Conservation (phyloP, 139 green algal genomes). For the Asterochloris erici region DNA sequence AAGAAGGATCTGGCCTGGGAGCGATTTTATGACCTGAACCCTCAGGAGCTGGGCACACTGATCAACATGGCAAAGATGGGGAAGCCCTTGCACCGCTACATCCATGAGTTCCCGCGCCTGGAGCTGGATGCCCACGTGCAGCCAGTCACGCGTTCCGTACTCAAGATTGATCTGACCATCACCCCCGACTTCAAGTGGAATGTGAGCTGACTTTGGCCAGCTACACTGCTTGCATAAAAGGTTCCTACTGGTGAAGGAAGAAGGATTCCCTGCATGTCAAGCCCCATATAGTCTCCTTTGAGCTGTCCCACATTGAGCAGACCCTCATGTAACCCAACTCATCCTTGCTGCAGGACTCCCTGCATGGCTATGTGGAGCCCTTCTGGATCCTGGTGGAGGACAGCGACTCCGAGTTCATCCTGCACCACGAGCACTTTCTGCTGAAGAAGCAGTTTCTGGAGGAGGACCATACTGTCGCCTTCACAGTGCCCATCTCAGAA, state of each 20-base stretch:
- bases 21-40: conserved; percentile 92
- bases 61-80: conserved; percentile 93
- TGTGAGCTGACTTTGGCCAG: conserved; percentile 30
- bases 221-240: neutral
- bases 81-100: conserved; percentile 89
- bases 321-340: no score
- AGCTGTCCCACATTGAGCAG: no score
- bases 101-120: conserved; percentile 94
- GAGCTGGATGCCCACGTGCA: conserved; percentile 93
- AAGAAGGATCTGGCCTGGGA: conserved; percentile 96
- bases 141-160: conserved; percentile 88
- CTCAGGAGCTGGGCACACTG: conserved; percentile 89
- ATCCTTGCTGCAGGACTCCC: conserved; percentile 55
- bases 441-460: conserved; percentile 77
- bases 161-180: conserved; percentile 96
- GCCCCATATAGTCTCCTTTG: no score
- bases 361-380: conserved; percentile 90
- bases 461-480: conserved; percentile 86
- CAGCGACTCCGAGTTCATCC: conserved; percentile 71
- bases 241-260: neutral
- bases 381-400: conserved; percentile 98
- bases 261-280: no score
- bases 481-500: conserved; percentile 92
- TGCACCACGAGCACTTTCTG: conserved; percentile 96
- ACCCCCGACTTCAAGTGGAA: conserved; percentile 98